Percentiles rank a stretch among this genome's conserved stretches.
phyloP scores from a whole-genome alignment of 768 basidiomycete genomes.

The Suillus subaureus region DNA sequence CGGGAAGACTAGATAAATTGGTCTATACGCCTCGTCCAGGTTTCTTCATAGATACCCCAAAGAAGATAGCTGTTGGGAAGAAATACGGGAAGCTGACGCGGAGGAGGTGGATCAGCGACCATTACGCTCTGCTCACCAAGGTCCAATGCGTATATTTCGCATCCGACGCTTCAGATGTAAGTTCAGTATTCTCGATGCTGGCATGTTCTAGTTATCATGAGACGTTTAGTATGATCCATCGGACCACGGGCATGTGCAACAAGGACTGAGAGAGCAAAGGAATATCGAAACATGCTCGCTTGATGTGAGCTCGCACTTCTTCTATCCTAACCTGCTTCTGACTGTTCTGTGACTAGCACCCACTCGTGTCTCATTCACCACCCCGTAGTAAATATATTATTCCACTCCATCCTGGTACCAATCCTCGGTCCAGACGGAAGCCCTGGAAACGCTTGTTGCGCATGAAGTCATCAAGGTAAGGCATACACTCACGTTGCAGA shows the following conservation, averaged over 20 bases:
- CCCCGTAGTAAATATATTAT: background rate
- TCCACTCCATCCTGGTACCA: background rate
- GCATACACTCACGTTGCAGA: background rate
- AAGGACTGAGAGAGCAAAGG: slow-evolving; percentile 5
- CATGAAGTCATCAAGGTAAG: slow-evolving; percentile 4
- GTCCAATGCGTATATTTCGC: slow-evolving; percentile 16
- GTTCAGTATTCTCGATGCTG: background rate
- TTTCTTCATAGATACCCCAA: slow-evolving; percentile 49
- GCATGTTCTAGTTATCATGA: background rate
- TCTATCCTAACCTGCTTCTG: background rate
- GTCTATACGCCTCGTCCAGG: slow-evolving; percentile 48
- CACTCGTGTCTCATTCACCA: slow-evolving; percentile 2
- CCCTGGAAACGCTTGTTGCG: background rate
- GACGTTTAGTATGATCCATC: background rate
- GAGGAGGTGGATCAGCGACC: slow-evolving; percentile 56
- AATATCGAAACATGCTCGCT: slow-evolving; percentile 3
- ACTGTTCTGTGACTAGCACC: background rate
- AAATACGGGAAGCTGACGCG: slow-evolving; percentile 36
- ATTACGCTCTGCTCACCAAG: slow-evolving; percentile 52
- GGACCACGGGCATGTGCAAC: background rate
- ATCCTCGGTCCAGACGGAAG: background rate
- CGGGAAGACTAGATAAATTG: slow-evolving; percentile 60
- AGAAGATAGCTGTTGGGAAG: slow-evolving; percentile 52
- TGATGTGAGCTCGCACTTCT: background rate
- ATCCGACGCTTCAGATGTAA: slow-evolving; percentile 1